A percentile compares a stretch with the other conserved stretches of the same genome.
Evolutionary conservation across 2,329 filamentous ascomycete genomes (phyloP).

Genomic region (Colletotrichum sp.): DNA sequence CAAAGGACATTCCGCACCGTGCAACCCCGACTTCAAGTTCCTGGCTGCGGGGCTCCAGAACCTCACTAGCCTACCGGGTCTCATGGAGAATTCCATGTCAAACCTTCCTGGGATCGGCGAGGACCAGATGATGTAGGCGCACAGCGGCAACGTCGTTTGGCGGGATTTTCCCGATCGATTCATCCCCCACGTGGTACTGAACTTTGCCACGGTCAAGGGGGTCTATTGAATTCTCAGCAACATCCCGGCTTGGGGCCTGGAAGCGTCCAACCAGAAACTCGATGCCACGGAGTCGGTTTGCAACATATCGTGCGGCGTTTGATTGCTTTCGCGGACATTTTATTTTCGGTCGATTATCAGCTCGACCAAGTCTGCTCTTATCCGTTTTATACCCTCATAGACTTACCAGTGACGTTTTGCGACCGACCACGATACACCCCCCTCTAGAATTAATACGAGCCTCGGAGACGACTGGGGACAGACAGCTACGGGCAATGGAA

Average conservation of each 20-base stretch:
- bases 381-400: constrained; percentile 25
- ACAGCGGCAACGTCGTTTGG: not conserved
- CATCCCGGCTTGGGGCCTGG: not conserved
- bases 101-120: constrained; percentile 50
- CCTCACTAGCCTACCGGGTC: constrained; percentile 30
- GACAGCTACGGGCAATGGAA: not conserved
- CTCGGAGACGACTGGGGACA: not conserved
- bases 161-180: not conserved
- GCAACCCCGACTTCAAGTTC: constrained; percentile 78
- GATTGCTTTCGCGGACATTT: constrained; percentile 9
- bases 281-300: not conserved
- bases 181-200: not conserved
- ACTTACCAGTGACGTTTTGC: constrained; percentile 21
- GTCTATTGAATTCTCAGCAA: not conserved
- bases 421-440: constrained; percentile 5
- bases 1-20: constrained; percentile 84
- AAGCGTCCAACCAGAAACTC: not conserved
- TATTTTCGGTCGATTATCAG: constrained; percentile 5
- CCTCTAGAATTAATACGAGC: constrained; percentile 11
- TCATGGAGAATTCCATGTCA: constrained; percentile 27
- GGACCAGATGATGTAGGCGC: constrained; percentile 36
- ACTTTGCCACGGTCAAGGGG: not conserved
- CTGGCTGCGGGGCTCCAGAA: constrained; percentile 49
- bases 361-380: constrained; percentile 13
- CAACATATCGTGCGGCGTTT: constrained; percentile 17